These are phyloP conservation scores for Casuarina cunninghamiana DNA, from an alignment of 306 rosid species.

Conservation along the genomic window DNA sequence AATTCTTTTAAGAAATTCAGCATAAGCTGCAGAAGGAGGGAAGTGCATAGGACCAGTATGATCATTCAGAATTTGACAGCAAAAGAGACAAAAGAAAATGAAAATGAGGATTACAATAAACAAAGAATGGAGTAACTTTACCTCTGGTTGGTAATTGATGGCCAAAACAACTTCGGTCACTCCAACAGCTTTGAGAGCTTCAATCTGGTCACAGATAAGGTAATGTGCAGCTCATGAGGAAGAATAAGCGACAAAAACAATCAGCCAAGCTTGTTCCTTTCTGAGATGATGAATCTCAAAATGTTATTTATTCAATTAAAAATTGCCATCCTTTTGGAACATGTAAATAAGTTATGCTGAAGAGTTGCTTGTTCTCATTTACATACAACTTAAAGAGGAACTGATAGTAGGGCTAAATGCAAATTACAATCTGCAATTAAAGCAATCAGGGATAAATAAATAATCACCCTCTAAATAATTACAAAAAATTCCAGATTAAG, in stretches of 20 bases:
- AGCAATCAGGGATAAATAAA: not conserved
- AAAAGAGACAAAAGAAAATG: conserved; percentile 21
- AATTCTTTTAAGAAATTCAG: conserved; percentile 91
- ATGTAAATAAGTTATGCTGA: not conserved
- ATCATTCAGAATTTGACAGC: conserved; percentile 22
- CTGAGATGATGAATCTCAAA: not conserved
- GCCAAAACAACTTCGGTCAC: conserved; percentile 96
- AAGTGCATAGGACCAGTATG: not conserved
- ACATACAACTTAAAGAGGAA: not conserved
- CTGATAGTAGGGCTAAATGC: not conserved
- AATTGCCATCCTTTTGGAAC: not conserved
- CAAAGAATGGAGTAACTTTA: conserved; percentile 26
- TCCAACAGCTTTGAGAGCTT: conserved; percentile 93
- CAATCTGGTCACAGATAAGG: conserved; percentile 55
- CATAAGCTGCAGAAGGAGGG: conserved; percentile 69
- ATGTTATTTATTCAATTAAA: not conserved
- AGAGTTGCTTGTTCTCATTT: not conserved
- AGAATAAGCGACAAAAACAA: not conserved
- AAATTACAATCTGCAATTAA: not conserved
- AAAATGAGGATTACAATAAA: not conserved
- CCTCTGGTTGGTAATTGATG: conserved; percentile 99
- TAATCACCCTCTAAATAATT: not conserved
- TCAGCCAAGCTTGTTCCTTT: not conserved
- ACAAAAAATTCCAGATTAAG: not conserved
- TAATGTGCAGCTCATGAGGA: not conserved